Evolutionary conservation across 192 early-diverging fungal species (phyloP), one percentile per base, ranked within the genome.

Genomic region (Umbelopsis ramanniana): DNA sequence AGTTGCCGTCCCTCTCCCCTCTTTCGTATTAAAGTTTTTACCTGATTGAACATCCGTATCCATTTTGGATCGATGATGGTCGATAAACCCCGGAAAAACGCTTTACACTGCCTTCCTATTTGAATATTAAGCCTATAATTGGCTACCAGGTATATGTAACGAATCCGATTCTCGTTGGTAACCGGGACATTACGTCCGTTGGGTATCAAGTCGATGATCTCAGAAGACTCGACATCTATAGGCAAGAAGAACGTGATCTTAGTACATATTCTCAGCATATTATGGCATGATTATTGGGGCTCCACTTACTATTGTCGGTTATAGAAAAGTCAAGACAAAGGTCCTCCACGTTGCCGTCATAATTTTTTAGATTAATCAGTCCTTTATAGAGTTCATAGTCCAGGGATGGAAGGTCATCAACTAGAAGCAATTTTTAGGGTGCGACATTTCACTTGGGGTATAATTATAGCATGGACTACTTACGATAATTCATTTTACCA

Each of bases 41-140:
- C 84, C 80, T 93, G 89, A 68, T 95, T 96, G 82, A 99, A 99
- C 88, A 99, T 92, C 45, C 85, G 83, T 38, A 99, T 74, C 96
- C 96, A 98, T 71, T 86, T 84, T 3, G 90, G 86, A n/a, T 93
- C 87, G 35, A 99, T 89, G 52, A 99, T 80, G n/a, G 92, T 85
- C 8, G 85, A 85, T n/a, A 99, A 74, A 0, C 97, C 97, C 0
- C 74, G 63, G 68, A 97, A 91, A 68, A 99, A 99, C 14, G 94
- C 95, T 19, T 80, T 83, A 63, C 90, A 92, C 45, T 94, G 95
- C 10, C 75, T 74, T 6, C 87, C 82, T 63, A 97, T 93, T 80
- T 93, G 89, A 45, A 83, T 79, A 76, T 96, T 96, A 23, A 99
- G 86, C 72, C 92, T 89, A 79, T 92, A 96, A 79, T 96, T 89